Base-by-base conservation (phyloP, 2,329 filamentous ascomycete genomes). In the Fusarium agapanthi region DNA sequence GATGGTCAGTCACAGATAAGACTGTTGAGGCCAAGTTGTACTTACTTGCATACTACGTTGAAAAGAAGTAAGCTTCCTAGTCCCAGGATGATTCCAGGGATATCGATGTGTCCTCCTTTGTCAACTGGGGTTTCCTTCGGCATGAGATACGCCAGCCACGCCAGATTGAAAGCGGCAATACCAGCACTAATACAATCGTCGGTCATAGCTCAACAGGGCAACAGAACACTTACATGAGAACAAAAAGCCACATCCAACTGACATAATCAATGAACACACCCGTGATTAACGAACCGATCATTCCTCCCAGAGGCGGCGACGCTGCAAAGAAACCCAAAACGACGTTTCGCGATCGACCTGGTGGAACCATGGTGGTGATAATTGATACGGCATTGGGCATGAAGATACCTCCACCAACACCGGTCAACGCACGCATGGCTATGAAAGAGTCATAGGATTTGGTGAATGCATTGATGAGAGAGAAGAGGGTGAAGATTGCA, bases 321-420 rank as follows among this genome's bases (percentile, higher is more conserved):
- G 67, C 73, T 9, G 69, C 72, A 30, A 75, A 75, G 30, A 75
- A 71, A 0, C 69, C 73, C 15, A 75, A 12, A 8, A 71, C 59
- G 7, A 75, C 24, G 24, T 75, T 75, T 8, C 72, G 72, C 47
- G 78, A 77, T 18, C 77, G 77, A 0, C 87, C 86, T 0, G 86
- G 85, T 1, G 84, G 84, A 24, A 87, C 83, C 40, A 83, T 86
- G 32, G 82, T 83, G 0, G 82, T 83, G 22, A 89, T 79, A 55
- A 88, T 82, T 0, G 87, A 86, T 0, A 89, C 81, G 0, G 85
- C 84, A 69, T 88, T 88, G 0, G 87, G 86, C 77, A 88, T 82
- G n/a, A 88, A 77, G 22, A 87, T 79, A 0, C 84, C 86, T 4
- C 85, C 86, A 1, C 87, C 87, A 12, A 80, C 37, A 2, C 88